A percentile compares a stretch with the other conserved stretches of the same genome.
Conservation (phyloP, 768 basidiomycete species). For the Fibroporia radiculosa region DNA sequence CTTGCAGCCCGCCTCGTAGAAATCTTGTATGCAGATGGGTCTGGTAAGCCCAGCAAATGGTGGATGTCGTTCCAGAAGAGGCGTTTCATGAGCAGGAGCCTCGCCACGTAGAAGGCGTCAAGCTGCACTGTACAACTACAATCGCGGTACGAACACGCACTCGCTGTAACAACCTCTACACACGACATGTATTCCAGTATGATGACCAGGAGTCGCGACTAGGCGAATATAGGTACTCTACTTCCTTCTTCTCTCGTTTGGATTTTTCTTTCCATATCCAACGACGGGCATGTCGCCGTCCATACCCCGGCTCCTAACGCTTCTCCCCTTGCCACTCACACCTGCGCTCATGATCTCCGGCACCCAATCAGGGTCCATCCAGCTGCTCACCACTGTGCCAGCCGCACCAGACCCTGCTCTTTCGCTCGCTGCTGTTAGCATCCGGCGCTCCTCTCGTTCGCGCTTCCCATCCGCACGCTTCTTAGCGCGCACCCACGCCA, state of each 20-base stretch:
- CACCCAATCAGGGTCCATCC: constrained; percentile 96
- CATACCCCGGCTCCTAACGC: constrained; percentile 38
- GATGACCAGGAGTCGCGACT: constrained; percentile 2
- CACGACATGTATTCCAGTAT: constrained; percentile 9
- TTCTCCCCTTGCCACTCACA: constrained; percentile 64
- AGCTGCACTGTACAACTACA: background rate
- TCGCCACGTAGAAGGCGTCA: constrained; percentile 31
- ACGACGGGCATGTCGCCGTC: constrained; percentile 74
- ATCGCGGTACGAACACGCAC: background rate
- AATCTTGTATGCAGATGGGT: constrained; percentile 85
- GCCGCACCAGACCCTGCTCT: constrained; percentile 41
- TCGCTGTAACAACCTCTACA: no score
- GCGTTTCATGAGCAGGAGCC: constrained; percentile 88
- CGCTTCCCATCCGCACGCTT: constrained; percentile 66
- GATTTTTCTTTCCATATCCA: constrained; percentile 84
- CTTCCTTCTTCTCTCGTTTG: constrained; percentile 71
- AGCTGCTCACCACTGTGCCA: constrained; percentile 56
- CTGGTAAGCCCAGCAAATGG: constrained; percentile 97
- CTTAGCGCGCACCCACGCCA: constrained; percentile 78
- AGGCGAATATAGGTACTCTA: constrained; percentile 4
- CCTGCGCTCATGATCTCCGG: constrained; percentile 70
- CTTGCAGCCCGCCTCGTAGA: constrained; percentile 81
- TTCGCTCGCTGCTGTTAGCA: constrained; percentile 49
- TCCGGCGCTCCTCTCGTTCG: constrained; percentile 69
- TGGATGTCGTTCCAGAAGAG: constrained; percentile 99